These are phyloP conservation scores for Fusarium nurragi DNA, from an alignment of 2,329 filamentous ascomycete genomes.

Conservation along the genomic window DNA sequence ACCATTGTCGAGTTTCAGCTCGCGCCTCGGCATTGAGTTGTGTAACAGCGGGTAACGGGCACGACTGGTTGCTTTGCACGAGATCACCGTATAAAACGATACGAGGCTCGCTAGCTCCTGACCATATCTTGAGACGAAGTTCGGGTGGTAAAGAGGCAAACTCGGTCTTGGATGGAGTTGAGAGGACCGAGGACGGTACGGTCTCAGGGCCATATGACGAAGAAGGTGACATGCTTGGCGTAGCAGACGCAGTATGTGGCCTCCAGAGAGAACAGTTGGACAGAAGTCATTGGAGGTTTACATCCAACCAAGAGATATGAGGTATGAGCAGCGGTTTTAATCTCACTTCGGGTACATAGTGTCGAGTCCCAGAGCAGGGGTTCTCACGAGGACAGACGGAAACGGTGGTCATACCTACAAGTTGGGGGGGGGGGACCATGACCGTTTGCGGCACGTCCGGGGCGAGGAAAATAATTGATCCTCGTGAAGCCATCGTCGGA, in stretches of 20 bases:
- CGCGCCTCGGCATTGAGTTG: conserved; percentile 51
- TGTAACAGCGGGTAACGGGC: conserved; percentile 50
- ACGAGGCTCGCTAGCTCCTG: conserved; percentile 50
- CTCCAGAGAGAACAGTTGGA: conserved; percentile 15
- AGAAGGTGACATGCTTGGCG: conserved; percentile 19
- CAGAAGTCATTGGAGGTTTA: conserved; percentile 28
- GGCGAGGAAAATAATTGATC: conserved; percentile 42
- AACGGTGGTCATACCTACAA: conserved; percentile 43
- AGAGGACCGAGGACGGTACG: conserved; percentile 5
- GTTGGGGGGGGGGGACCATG: conserved; percentile 40
- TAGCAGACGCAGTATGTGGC: conserved; percentile 3
- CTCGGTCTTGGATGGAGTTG: conserved; percentile 27
- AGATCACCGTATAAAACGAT: conserved; percentile 51
- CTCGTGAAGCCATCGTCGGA: conserved; percentile 45
- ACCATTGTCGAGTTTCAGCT: conserved; percentile 48
- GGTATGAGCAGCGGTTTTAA: conserved; percentile 40
- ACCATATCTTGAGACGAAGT: conserved; percentile 53
- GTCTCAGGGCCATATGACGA: conserved; percentile 10
- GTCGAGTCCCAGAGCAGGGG: conserved; percentile 37
- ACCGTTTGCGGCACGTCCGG: conserved; percentile 44
- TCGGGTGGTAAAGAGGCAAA: conserved; percentile 49
- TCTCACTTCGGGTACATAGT: conserved; percentile 38
- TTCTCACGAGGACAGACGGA: conserved; percentile 44
- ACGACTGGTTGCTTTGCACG: conserved; percentile 44
- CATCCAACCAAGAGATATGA: conserved; percentile 22